Conservation (phyloP, 257 asterid genomes). For the Orobanche coerulescens region DNA sequence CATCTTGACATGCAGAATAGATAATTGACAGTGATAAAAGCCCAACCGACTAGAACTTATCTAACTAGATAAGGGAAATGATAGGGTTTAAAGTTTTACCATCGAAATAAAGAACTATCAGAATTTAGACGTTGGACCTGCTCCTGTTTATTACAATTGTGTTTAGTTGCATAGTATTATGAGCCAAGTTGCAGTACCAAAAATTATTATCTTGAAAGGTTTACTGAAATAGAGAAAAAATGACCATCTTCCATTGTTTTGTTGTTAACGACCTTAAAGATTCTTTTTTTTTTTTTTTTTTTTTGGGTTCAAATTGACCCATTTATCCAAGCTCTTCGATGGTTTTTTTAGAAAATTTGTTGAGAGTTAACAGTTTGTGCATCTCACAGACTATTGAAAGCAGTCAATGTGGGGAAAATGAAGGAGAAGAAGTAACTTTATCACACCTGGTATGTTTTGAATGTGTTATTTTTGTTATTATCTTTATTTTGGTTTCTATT, state of each 20-base stretch:
- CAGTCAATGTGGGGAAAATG: slow-evolving; percentile 50
- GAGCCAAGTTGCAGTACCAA: background rate
- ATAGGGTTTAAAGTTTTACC: background rate
- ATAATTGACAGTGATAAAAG: background rate
- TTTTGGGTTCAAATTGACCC: background rate
- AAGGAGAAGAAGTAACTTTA: slow-evolving; percentile 56
- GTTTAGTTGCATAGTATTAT: background rate
- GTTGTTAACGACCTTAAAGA: background rate
- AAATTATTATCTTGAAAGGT: background rate
- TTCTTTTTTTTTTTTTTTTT: too few relatives aligned
- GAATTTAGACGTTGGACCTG: background rate
- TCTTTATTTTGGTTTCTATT: slow-evolving; percentile 5
- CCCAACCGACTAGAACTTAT: background rate
- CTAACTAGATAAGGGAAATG: background rate
- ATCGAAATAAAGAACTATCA: background rate
- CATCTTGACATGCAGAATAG: background rate
- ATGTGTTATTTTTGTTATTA: slow-evolving; percentile 2
- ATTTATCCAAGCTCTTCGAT: slow-evolving; percentile 15
- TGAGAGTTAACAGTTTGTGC: too few relatives aligned
- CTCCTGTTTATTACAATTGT: slow-evolving; percentile 2
- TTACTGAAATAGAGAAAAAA: background rate
- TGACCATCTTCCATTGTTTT: background rate
- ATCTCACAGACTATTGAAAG: slow-evolving; percentile 69
- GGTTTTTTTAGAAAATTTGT: too few relatives aligned
- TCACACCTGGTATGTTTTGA: slow-evolving; percentile 61